These are phyloP conservation scores for Apiospora saccharicola DNA, from an alignment of 2,329 filamentous ascomycete species.

Conservation along the genomic window DNA sequence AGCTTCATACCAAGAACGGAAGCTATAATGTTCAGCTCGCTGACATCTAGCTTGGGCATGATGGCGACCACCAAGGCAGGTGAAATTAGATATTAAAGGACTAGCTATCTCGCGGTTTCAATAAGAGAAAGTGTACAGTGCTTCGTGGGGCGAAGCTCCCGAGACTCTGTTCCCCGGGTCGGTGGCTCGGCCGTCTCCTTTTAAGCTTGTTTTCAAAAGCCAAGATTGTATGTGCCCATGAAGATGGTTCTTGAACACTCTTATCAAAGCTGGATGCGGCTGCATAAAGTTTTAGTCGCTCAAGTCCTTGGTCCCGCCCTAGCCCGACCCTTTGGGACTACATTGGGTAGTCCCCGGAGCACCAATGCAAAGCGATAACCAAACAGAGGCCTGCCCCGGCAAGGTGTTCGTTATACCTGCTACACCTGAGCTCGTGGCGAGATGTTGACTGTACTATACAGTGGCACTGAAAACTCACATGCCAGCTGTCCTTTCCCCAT, in stretches of 20 bases:
- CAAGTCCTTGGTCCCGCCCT: neutral
- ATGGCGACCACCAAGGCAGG: neutral
- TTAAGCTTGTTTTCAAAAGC: neutral
- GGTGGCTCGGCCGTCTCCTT: neutral
- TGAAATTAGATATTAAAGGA: too few species aligned
- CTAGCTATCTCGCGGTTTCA: neutral
- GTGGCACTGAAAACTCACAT: neutral
- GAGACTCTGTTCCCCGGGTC: neutral
- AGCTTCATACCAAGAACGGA: constrained; percentile 49
- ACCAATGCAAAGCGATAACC: neutral
- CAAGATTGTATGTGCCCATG: accelerated
- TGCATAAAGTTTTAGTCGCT: neutral
- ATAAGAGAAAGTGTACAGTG: neutral
- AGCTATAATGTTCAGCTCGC: constrained; percentile 61
- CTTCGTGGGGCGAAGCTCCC: neutral
- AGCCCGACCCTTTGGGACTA: neutral
- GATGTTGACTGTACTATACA: neutral
- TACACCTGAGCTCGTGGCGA: neutral
- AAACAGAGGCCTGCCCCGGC: neutral
- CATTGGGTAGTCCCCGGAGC: neutral
- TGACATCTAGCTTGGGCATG: constrained; percentile 57
- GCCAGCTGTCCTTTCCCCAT: neutral
- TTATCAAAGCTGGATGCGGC: neutral
- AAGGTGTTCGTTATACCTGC: neutral
- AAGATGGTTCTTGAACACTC: too few species aligned